A percentile compares a stretch with the other conserved stretches of the same genome.
phyloP scores from a whole-genome alignment of 805 yeast species.

The Komagataella ulmi region DNA sequence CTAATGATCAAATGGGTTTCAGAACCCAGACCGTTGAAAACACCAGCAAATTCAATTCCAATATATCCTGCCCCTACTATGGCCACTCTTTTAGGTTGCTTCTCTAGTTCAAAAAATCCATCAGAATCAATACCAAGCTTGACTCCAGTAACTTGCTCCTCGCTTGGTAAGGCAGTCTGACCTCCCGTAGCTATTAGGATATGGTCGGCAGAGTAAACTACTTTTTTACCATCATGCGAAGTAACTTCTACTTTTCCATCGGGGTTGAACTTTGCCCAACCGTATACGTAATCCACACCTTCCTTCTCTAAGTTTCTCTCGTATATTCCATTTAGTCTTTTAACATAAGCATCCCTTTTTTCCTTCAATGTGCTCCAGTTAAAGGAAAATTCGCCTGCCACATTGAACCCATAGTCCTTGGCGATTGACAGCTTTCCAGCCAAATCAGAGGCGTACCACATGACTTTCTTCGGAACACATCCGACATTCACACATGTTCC shows the following conservation, averaged over 20 bases:
- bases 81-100: constrained; percentile 86
- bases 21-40: constrained; percentile 77
- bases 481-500: constrained; percentile 99
- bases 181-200: constrained; percentile 93
- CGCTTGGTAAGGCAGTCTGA: constrained; percentile 48
- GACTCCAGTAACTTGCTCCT: constrained; percentile 53
- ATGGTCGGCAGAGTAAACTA: constrained; percentile 62
- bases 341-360: constrained; percentile 86
- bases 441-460: constrained; percentile 95
- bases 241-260: constrained; percentile 71
- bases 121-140: constrained; percentile 81
- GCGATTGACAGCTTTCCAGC: constrained; percentile 70
- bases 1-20: constrained; percentile 83
- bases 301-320: constrained; percentile 79
- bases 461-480: constrained; percentile 96
- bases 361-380: constrained; percentile 74
- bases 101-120: constrained; percentile 72
- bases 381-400: constrained; percentile 45
- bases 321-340: constrained; percentile 85
- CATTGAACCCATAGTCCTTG: constrained; percentile 67
- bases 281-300: constrained; percentile 77
- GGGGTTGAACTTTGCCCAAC: constrained; percentile 68
- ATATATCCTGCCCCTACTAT: constrained; percentile 97
- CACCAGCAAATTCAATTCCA: constrained; percentile 92
- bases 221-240: constrained; percentile 39